phyloP scores from a whole-genome alignment of 2,329 filamentous ascomycete species.

The Alternaria infectoria region DNA sequence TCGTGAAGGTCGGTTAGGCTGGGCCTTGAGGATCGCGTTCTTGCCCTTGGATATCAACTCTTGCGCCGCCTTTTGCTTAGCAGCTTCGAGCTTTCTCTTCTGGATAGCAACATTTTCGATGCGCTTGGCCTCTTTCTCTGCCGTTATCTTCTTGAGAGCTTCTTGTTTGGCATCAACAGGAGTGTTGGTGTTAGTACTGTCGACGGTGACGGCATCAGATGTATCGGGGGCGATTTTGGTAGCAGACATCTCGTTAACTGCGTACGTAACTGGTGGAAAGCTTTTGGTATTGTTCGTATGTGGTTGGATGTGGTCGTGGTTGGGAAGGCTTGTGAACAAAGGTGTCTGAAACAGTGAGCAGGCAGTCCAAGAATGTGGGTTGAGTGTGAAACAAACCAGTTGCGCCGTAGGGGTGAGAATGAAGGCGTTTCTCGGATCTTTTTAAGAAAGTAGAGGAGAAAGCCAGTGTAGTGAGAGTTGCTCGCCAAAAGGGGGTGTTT shows the following conservation, averaged over 20 bases:
- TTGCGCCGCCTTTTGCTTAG: background rate
- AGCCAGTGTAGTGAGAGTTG: background rate
- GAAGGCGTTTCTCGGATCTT: too few species aligned
- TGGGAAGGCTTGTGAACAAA: background rate
- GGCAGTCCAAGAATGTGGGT: background rate
- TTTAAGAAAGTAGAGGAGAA: background rate
- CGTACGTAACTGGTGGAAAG: background rate
- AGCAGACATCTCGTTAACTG: background rate
- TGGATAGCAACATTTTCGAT: background rate
- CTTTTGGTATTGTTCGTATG: background rate
- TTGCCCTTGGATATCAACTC: background rate
- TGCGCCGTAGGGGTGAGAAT: background rate
- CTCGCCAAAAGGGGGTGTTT: background rate
- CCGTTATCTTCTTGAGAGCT: background rate
- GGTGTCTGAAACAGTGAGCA: background rate
- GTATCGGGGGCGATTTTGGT: too few species aligned
- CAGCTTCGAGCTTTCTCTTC: background rate
- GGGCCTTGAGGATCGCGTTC: background rate
- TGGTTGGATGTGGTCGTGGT: accelerated
- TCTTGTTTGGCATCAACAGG: background rate
- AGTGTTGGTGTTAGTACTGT: background rate
- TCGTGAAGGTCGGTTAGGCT: background rate
- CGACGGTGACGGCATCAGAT: background rate
- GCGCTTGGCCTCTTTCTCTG: background rate
- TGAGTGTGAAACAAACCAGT: background rate